phyloP scores from a whole-genome alignment of 2,329 filamentous ascomycete genomes.

The Intubia oerlemansii region DNA sequence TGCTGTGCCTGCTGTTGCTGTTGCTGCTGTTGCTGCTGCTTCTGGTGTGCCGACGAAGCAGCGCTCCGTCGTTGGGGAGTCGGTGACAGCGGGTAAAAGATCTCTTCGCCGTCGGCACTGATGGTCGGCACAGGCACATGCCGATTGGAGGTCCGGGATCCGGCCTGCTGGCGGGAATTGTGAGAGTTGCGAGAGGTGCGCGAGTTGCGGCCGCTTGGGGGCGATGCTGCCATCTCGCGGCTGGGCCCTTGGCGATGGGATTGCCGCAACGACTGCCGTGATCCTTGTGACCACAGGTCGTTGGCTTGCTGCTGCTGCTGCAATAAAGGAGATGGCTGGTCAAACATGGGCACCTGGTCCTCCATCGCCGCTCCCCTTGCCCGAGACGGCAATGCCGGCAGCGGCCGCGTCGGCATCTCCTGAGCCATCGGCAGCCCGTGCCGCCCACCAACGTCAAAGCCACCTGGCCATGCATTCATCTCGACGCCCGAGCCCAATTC shows the following conservation, averaged over 20 bases:
- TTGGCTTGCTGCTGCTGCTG: background rate
- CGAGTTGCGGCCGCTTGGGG: constrained; percentile 1
- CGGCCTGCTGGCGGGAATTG: background rate
- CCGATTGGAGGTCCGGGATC: too few species aligned
- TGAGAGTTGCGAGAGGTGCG: background rate
- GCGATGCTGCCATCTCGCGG: background rate
- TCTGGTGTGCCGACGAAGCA: constrained; percentile 1
- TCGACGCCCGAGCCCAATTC: too few species aligned
- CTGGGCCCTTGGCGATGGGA: background rate
- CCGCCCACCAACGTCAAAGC: background rate
- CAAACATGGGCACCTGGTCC: too few species aligned
- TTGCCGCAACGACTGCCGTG: background rate
- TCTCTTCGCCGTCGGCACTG: constrained; percentile 2
- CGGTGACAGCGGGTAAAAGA: constrained; percentile 4
- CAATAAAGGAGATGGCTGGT: too few species aligned
- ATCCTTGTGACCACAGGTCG: background rate
- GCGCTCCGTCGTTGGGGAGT: constrained; percentile 1
- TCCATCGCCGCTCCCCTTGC: too few species aligned
- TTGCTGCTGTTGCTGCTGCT: too few species aligned
- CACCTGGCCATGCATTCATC: constrained; percentile 1
- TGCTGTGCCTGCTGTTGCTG: too few species aligned
- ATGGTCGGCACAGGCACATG: too few species aligned
- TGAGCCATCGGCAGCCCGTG: background rate
- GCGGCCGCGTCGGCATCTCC: background rate
- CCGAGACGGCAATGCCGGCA: background rate